These are phyloP conservation scores for Cornus kousa DNA, from an alignment of 148 eudicot species.

Conservation along the genomic window DNA sequence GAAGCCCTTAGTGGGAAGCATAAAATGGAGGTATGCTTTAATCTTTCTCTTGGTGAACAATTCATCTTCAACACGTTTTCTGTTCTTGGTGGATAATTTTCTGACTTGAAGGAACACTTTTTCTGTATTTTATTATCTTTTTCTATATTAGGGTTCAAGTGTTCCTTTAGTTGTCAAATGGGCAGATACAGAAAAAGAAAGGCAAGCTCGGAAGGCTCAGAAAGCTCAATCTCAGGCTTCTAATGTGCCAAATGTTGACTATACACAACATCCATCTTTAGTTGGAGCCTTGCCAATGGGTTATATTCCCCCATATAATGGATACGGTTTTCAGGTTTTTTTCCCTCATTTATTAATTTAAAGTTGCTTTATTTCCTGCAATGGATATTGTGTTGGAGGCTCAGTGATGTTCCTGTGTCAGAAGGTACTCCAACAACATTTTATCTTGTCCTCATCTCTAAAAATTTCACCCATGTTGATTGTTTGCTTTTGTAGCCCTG, in stretches of 20 bases:
- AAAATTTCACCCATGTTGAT: not conserved
- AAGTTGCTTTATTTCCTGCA: not conserved
- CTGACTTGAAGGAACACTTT: no score
- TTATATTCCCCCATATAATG: constrained; percentile 73
- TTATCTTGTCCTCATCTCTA: not conserved
- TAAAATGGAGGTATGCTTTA: constrained; percentile 83
- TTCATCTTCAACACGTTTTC: not conserved
- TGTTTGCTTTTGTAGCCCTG: constrained; percentile 3
- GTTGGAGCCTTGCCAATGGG: constrained; percentile 84
- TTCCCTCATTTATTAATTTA: not conserved
- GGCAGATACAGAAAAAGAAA: constrained; percentile 98
- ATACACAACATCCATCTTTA: constrained; percentile 57
- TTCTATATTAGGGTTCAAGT: constrained; percentile 61
- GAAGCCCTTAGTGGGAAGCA: constrained; percentile 85
- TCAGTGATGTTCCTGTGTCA: not conserved
- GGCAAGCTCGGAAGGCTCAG: constrained; percentile 84
- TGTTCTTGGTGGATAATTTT: not conserved
- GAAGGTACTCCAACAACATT: not conserved
- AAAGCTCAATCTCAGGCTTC: constrained; percentile 59
- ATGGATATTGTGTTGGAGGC: constrained; percentile 1
- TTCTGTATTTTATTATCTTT: not conserved
- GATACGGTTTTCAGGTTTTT: constrained; percentile 95
- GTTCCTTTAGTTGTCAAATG: constrained; percentile 92
- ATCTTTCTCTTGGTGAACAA: constrained; percentile 2
- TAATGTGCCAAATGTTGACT: constrained; percentile 44